Evolutionary conservation across 1,284 basidiomycete genomes (phyloP), one percentile per base, ranked within the genome.

Genomic region (Athelia psychrophila): DNA sequence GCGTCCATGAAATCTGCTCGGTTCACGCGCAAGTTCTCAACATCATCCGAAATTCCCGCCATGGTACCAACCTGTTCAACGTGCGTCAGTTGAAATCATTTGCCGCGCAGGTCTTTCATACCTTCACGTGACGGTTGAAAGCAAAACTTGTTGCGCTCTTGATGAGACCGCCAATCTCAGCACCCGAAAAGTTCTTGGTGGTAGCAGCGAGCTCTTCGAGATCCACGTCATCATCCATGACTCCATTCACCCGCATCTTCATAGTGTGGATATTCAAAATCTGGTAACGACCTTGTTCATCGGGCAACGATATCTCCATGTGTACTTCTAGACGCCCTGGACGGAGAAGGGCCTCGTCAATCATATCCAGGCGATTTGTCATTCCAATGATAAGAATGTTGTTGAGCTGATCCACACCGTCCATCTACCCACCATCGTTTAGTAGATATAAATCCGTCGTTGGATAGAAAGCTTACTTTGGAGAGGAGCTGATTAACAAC

Each of bases 371-470:
- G 56, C 97, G 88, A 71, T 99, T 99, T 49, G 97, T 99, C 97
- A 99, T 99, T 64, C 97, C 97, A 61, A 99, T 99, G 61, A 99
- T 91, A 59, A 99, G 89, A 55, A 99, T 97, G 70, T 99, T 99
- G 78, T 99, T 99, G 48, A 99, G 80, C 74, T 95, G 93, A 68
- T 99, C 97, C 5, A 99, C 97, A 78, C 97, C 97, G 63, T 99
- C 97, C 93, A 99, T 96, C 92, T 95, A 55, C 20, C 25, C 3
- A 15, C 44, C 13, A 45, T 56, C 24, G 54, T 52, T 33, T 24
- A 42, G 38, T 30, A 48, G 20, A 25, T 48, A 22, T 46, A 38
- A 40, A 24, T 42, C 48, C 46, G 23, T 22, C 27, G 22, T 18
- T 36, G 36, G 12, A 33, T 16, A 22, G 8, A 44, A 15, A 23